Percentiles rank a stretch among this genome's conserved stretches.
Evolutionary conservation across 2,329 filamentous ascomycete genomes (phyloP).

Genomic region (Cordyceps javanica): DNA sequence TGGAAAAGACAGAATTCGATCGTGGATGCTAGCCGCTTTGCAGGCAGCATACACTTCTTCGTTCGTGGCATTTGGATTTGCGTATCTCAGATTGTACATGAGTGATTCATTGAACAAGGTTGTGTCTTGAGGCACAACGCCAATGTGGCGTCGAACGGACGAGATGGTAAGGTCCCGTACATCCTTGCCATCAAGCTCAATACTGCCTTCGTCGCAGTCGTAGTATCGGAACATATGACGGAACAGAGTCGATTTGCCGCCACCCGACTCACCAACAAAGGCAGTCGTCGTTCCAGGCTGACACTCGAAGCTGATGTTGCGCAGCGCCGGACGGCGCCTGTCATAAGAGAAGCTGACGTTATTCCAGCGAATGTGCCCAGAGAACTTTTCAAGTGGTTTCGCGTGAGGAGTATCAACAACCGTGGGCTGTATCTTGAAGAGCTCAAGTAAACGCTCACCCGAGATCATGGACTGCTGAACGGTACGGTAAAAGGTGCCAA

Average conservation of each 20-base stretch:
- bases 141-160: constrained; percentile 84
- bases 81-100: constrained; percentile 93
- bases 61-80: constrained; percentile 72
- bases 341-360: constrained; percentile 92
- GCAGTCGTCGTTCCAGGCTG: constrained; percentile 88
- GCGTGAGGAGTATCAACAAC: constrained; percentile 73
- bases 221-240: constrained; percentile 95
- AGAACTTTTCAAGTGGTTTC: constrained; percentile 57
- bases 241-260: constrained; percentile 95
- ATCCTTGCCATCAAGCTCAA: constrained; percentile 77
- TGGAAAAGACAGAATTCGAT: constrained; percentile 83
- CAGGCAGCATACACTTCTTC: constrained; percentile 80
- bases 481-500: constrained; percentile 91
- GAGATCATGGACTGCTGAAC: constrained; percentile 98
- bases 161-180: constrained; percentile 86
- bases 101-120: constrained; percentile 90
- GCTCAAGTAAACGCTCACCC: constrained; percentile 85
- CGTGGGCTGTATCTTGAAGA: constrained; percentile 93
- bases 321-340: constrained; percentile 73
- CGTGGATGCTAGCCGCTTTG: constrained; percentile 82
- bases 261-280: constrained; percentile 92
- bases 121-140: constrained; percentile 94
- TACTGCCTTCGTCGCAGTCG: constrained; percentile 72
- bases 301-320: constrained; percentile 79
- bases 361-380: constrained; percentile 79